Evolutionary conservation across 257 asterid species (phyloP).

Genomic region (Cruciata laevipes): DNA sequence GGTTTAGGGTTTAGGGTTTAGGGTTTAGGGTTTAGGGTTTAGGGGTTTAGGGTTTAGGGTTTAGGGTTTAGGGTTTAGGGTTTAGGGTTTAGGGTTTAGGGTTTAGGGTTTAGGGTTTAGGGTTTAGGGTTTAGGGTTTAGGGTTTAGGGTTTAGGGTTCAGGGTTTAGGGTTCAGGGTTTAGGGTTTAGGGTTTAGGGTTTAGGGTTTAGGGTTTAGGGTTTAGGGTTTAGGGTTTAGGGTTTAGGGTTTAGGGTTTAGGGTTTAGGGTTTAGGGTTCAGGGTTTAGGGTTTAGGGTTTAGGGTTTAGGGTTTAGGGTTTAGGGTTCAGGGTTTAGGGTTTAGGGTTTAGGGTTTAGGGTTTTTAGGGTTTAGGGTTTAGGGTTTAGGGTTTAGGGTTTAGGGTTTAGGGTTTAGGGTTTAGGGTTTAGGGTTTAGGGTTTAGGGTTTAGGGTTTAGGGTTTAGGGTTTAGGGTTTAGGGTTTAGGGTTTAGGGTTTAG

Average conservation of each 20-base stretch:
- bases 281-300: not conserved
- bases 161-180: conserved; percentile 14
- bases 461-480: conserved; percentile 1
- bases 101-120: not conserved
- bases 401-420: not conserved
- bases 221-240: not conserved
- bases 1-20: conserved; percentile 12
- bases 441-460: conserved; percentile 2
- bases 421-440: conserved; percentile 1
- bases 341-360: not conserved
- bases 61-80: not conserved
- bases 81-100: conserved; percentile 1
- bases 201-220: not conserved
- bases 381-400: conserved; percentile 2
- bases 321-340: not conserved
- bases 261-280: not conserved
- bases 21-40: conserved; percentile 22
- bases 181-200: conserved; percentile 11
- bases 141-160: not conserved
- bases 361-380: not conserved
- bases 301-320: not conserved
- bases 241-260: not conserved
- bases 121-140: not conserved
- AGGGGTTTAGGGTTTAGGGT: conserved; percentile 6
- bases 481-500: conserved; percentile 6